Base-by-base conservation (phyloP, 106 monocot genomes). In the Alisma plantagoaquatica region DNA sequence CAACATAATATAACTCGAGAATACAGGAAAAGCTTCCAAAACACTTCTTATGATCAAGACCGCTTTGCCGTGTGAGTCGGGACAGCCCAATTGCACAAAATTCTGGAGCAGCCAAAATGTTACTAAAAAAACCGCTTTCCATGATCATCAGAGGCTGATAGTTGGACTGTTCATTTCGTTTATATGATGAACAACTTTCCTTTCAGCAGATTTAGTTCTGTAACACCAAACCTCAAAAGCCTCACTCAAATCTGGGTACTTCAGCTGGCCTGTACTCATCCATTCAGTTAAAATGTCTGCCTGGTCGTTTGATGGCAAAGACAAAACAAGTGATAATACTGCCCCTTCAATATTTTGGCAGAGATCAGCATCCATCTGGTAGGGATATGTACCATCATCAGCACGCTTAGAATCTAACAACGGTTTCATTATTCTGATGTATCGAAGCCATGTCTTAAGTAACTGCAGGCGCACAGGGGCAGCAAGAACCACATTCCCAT, bases 181-280 rank as follows among this genome's bases (percentile, higher is more conserved):
- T 11, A 86, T 23, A 0, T 68, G 69, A 3, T 47, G 32, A 4
- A 47, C 38, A 38, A 87, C 35, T 63, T 77, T 83, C 38, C 94
- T 73, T 59, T 94, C 88, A 4, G 94, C 94, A 0, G 80, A 57
- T 49, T 94, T 94, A 9, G 75, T 70, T 32, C 94, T 57, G 24
- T 80, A 94, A 64, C 83, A 94, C 94, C 94, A 94, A 16, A 87
- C 68, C 59, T 94, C 94, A 42, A 94, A 94, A n/a, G 87, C 94
- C 75, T 94, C 94, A 21, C 75, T 88, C 25, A 94, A 56, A 53
- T 94, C 83, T 10, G 94, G 94, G 49, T 77, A 94, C 3, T 45
- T 78, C 43, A 84, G 54, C 64, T 80, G 64, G 17, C 80, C 77
- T 0, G 70, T 61, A 24, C 70, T 77, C 77, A 94, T 81, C 94